These are phyloP conservation scores for Avena sativa DNA, from an alignment of 176 grass and related monocot species.

Conservation along the genomic window DNA sequence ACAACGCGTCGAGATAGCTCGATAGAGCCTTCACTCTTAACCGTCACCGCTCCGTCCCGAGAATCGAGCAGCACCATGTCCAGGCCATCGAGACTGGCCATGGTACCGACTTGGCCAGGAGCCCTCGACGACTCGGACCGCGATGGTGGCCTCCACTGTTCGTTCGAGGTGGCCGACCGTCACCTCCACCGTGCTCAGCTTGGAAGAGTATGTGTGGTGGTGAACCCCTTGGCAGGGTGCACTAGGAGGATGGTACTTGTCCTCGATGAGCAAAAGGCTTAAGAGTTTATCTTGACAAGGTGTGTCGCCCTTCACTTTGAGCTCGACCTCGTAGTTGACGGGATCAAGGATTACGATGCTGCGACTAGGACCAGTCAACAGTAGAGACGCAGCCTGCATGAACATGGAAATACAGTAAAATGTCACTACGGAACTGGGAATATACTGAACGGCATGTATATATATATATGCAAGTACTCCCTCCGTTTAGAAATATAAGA, in stretches of 20 bases:
- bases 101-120: not conserved
- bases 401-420: too few species aligned
- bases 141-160: not conserved
- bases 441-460: too few species aligned
- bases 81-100: not conserved
- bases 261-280: not conserved
- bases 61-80: constrained; percentile 18
- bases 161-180: not conserved
- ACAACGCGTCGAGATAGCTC: not conserved
- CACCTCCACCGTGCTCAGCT: not conserved
- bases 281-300: not conserved
- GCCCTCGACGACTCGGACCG: not conserved
- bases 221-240: not conserved
- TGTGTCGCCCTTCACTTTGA: not conserved
- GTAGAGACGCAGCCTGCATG: too few species aligned
- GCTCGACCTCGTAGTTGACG: not conserved
- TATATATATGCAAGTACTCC: too few species aligned
- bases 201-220: not conserved
- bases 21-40: not conserved
- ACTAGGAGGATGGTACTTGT: not conserved
- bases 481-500: too few species aligned
- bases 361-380: not conserved
- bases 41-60: not conserved
- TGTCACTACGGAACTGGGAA: too few species aligned
- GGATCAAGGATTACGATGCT: not conserved